Percentiles rank a stretch among this genome's conserved stretches.
phyloP scores from a whole-genome alignment of 1,139 yeast species.

The Taphrina sp. region DNA sequence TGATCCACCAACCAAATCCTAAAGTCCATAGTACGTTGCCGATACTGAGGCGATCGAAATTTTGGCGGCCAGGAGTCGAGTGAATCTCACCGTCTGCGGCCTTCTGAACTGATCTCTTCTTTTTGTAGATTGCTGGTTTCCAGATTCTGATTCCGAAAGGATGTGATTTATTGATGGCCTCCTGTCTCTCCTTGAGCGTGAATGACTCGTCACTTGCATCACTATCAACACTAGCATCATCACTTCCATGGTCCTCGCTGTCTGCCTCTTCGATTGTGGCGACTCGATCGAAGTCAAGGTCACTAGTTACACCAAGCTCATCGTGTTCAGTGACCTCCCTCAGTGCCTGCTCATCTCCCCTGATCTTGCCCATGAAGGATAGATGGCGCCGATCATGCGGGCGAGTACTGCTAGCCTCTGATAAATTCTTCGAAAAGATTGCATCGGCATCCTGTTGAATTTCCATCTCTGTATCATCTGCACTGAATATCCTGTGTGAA shows the following conservation, averaged over 20 bases:
- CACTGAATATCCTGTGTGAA: conserved; percentile 25
- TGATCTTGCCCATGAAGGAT: conserved; percentile 10
- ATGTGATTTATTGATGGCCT: conserved; percentile 93
- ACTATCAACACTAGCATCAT: conserved; percentile 22
- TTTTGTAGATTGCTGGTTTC: conserved; percentile 96
- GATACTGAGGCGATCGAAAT: conserved; percentile 42
- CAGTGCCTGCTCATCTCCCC: conserved; percentile 14
- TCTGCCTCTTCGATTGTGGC: conserved; percentile 6
- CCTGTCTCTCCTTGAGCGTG: conserved; percentile 69
- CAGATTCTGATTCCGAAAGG: conserved; percentile 98
- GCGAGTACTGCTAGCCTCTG: conserved; percentile 4
- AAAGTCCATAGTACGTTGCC: conserved; percentile 38
- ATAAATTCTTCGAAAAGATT: conserved; percentile 7
- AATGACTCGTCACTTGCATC: conserved; percentile 29
- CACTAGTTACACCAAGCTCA: conserved; percentile 5
- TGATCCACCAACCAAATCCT: conserved; percentile 36
- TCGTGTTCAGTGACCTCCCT: conserved; percentile 23
- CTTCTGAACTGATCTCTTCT: conserved; percentile 83
- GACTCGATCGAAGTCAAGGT: conserved; percentile 5
- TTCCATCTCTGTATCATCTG: conserved; percentile 34
- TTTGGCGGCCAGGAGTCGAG: conserved; percentile 57
- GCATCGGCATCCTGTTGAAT: conserved; percentile 32
- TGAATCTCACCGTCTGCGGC: conserved; percentile 94
- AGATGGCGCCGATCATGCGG: conserved; percentile 11
- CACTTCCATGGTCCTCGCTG: conserved; percentile 5